Evolutionary conservation across 2,329 filamentous ascomycete species (phyloP).

Genomic region (Curvularia verruculosa): DNA sequence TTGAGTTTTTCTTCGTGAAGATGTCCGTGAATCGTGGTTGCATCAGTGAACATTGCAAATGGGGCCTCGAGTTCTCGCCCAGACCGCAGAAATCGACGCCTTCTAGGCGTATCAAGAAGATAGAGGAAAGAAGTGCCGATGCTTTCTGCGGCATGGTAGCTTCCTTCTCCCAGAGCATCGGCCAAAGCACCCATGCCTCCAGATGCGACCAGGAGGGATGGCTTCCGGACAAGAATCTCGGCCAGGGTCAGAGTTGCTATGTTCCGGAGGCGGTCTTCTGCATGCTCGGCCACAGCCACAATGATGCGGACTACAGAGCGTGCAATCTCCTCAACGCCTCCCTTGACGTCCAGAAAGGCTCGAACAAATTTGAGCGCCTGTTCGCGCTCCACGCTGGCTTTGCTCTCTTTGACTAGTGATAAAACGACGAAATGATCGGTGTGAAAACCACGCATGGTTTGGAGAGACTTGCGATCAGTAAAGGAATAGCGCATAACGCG

Average conservation of each 20-base stretch:
- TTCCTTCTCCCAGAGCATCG: constrained; percentile 89
- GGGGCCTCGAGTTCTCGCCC: constrained; percentile 85
- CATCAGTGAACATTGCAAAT: constrained; percentile 93
- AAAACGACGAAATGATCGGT: constrained; percentile 92
- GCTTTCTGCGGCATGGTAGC: constrained; percentile 90
- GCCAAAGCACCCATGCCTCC: constrained; percentile 86
- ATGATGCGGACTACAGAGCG: constrained; percentile 86
- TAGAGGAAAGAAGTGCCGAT: constrained; percentile 87
- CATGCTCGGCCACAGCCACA: constrained; percentile 85
- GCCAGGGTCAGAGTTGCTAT: constrained; percentile 93
- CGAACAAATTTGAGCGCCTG: constrained; percentile 96
- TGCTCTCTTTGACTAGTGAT: constrained; percentile 92
- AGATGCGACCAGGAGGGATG: constrained; percentile 77
- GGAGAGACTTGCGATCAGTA: constrained; percentile 85
- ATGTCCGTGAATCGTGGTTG: constrained; percentile 58
- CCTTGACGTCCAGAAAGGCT: constrained; percentile 93
- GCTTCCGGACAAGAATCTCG: constrained; percentile 87
- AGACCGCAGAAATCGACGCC: constrained; percentile 80
- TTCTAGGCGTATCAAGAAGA: constrained; percentile 81
- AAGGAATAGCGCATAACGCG: constrained; percentile 93
- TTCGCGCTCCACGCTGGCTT: constrained; percentile 95
- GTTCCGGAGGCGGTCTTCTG: constrained; percentile 81
- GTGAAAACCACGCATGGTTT: constrained; percentile 84
- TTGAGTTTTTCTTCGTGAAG: constrained; percentile 71
- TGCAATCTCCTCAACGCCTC: constrained; percentile 86